phyloP scores from a whole-genome alignment of 768 basidiomycete species.

The Lactarius sp. region DNA sequence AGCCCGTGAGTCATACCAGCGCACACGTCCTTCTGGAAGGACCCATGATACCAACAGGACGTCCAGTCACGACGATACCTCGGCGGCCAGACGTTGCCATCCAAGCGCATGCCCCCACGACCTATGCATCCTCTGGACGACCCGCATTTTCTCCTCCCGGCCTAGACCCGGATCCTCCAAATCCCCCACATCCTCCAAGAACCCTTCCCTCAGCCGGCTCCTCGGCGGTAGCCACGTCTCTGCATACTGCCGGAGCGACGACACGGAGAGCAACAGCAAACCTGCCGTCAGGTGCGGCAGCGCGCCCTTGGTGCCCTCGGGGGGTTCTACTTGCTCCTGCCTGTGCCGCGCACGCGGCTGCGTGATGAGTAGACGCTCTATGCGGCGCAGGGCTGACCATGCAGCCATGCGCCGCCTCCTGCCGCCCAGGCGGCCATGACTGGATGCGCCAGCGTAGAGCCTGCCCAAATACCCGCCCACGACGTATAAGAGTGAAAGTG shows the following conservation, averaged over 20 bases:
- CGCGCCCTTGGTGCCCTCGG: slow-evolving; percentile 27
- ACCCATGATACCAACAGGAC: too few relatives aligned
- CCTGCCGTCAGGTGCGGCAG: slow-evolving; percentile 63
- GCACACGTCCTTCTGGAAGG: too few relatives aligned
- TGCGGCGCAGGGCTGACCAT: slow-evolving; percentile 72
- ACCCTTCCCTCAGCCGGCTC: slow-evolving; percentile 66
- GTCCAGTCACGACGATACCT: not conserved
- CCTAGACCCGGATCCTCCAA: slow-evolving; percentile 71
- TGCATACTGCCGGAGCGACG: slow-evolving; percentile 61
- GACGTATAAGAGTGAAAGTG: slow-evolving; percentile 73
- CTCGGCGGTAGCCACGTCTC: slow-evolving; percentile 49
- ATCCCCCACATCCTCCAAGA: slow-evolving; percentile 80
- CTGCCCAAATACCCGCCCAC: slow-evolving; percentile 47
- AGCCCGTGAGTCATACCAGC: too few relatives aligned
- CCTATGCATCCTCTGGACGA: slow-evolving; percentile 86
- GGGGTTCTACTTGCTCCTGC: slow-evolving; percentile 18
- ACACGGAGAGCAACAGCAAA: slow-evolving; percentile 64
- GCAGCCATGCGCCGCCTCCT: slow-evolving; percentile 46
- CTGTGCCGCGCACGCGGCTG: slow-evolving; percentile 35
- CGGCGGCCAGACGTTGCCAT: slow-evolving; percentile 41
- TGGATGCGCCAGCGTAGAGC: slow-evolving; percentile 47
- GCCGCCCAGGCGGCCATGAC: slow-evolving; percentile 55
- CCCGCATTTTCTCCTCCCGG: slow-evolving; percentile 65
- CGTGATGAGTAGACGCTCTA: slow-evolving; percentile 62
- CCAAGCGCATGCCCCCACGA: slow-evolving; percentile 71